Evolutionary conservation across 2,329 filamentous ascomycete species (phyloP), one percentile per base, ranked within the genome.

Genomic region (Monilinia aucupariae): DNA sequence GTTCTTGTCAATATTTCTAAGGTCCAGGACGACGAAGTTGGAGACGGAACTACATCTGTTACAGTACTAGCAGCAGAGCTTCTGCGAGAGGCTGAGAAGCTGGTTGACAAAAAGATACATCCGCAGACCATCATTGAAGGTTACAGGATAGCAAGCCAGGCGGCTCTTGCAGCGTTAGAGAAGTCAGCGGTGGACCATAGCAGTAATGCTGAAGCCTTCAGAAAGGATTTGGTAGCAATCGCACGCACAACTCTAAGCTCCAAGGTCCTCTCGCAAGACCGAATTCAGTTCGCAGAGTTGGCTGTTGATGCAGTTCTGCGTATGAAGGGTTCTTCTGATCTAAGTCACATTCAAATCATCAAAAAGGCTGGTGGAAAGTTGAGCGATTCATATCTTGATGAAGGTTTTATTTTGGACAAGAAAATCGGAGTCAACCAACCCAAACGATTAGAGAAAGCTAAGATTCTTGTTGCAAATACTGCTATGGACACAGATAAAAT

Each of bases 401-500:
- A 97, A 73, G 94, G 94, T 6, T 99, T 99, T 80, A 97, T 99
- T 74, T 81, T 99, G 61, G 94, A 99, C 81, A 99, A 99, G 85
- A 96, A 93, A 80, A 96, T 99, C 69, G 94, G 94, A 70, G 93
- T 97, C 64, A 97, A 97, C 81, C 94, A 99, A 78, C 94, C 94
- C 61, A 97, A 97, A 83, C 84, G 92, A 64, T 81, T 99, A 73
- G 93, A 97, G 77, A 97, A 99, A 76, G 94, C 93, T 69, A 99
- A 97, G 81, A 99, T 99, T 69, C 79, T 99, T 63, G 90, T 99
- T 27, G 94, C 94, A 68, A 99, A 99, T 80, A 99, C 94, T 12
- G 90, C 92, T 15, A 99, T 99, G 94, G 94, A 99, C 78, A 99
- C 94, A 43, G 94, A 99, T 80, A 99, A 99, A 83, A 91, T 99